Evolutionary conservation across 352 stramenopile genomes (phyloP), one percentile per base, ranked within the genome.

Genomic region (Halophytophthora polymorphica): DNA sequence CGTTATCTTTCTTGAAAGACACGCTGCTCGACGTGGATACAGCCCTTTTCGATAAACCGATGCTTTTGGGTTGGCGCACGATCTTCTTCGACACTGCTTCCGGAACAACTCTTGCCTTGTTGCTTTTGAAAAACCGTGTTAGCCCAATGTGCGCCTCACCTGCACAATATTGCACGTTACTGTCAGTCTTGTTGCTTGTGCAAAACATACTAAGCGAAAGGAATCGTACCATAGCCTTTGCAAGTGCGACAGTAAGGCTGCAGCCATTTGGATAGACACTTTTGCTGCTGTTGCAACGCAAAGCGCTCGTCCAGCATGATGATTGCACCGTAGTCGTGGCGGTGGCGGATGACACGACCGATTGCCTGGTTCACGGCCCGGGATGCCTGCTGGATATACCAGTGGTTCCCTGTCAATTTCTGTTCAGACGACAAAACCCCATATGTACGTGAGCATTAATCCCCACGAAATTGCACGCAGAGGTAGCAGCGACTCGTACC

Each of bases 311-410:
- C 98, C 22, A 97, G 76, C 21, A 99, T 66, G 36, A 99, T 84
- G 28, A 99, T 98, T 18, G 94, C 90, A 28, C 97, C 98, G 56
- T 96, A 99, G 58, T 99, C 98, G 49, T 96, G 83, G 14, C 90
- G 86, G 66, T 99, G 98, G 11, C 98, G 95, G 81, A 99, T 99
- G 5, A 99, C 96, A 57, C 98, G 85, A 2, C 98, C 98, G 45
- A 99, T 93, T 6, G 97, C 97, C 84, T 99, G 98, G 67, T 99
- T 99, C 11, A 99, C 95, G 47, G 97, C 96, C 49, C 96, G 74
- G 46, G 96, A 95, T 6, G 97, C 96, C 86, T 99, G 96, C 50
- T 99, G 97, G 33, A 94, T 93, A 62, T 99, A 99, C 98, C 98
- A 99, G 21, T 98, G 87, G 46, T 97, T 93, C 4, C 97, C 97